These are phyloP conservation scores for Acer saccharum DNA, from an alignment of 345 rosid species.

Conservation along the genomic window DNA sequence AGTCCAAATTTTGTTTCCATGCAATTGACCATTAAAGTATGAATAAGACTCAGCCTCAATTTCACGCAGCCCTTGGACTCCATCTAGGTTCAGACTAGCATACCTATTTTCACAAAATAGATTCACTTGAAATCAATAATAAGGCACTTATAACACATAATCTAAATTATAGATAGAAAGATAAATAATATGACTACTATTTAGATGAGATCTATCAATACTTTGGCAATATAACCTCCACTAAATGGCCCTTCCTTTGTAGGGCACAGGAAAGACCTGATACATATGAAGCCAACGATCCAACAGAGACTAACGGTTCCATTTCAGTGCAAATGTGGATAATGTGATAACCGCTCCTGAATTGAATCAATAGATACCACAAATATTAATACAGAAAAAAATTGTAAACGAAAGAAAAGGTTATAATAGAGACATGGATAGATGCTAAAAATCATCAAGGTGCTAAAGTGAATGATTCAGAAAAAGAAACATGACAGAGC, in stretches of 20 bases:
- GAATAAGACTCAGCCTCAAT: slow-evolving; percentile 64
- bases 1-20: slow-evolving; percentile 81
- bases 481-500: background rate
- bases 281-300: slow-evolving; percentile 73
- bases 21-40: slow-evolving; percentile 75
- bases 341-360: slow-evolving; percentile 71
- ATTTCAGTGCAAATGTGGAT: slow-evolving; percentile 88
- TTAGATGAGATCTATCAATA: slow-evolving; percentile 30
- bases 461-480: background rate
- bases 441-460: slow-evolving; percentile 3
- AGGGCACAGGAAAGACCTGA: slow-evolving; percentile 62
- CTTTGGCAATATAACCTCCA: slow-evolving; percentile 90
- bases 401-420: background rate
- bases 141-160: slow-evolving; percentile 1
- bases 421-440: background rate
- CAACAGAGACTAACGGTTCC: slow-evolving; percentile 69
- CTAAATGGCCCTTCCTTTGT: slow-evolving; percentile 68
- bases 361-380: slow-evolving; percentile 19
- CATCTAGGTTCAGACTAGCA: slow-evolving; percentile 52
- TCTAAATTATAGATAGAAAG: slow-evolving; percentile 8
- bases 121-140: slow-evolving; percentile 22
- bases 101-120: slow-evolving; percentile 46
- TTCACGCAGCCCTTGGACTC: slow-evolving; percentile 66
- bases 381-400: slow-evolving; percentile 2
- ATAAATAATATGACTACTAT: background rate